Base-by-base conservation (phyloP, 2,329 filamentous ascomycete species). In the Colletotrichum simmondsii region DNA sequence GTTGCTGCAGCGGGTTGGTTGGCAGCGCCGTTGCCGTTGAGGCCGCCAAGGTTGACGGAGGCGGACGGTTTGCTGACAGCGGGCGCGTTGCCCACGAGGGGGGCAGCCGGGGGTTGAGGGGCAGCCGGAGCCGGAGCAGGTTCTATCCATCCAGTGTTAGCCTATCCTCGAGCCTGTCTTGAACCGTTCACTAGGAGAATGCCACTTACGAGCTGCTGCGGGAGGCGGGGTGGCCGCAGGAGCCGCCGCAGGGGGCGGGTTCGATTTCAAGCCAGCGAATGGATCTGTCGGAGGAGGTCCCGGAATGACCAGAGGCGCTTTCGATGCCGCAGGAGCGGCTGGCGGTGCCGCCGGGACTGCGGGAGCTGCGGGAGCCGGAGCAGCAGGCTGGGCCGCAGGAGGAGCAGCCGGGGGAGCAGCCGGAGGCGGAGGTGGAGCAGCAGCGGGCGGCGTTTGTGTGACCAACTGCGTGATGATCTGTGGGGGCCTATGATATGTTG, bases 1-100 rank as follows among this genome's bases (percentile, higher is more conserved):
- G 12, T 57, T 46, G 14, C 42, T 49, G 73, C 58, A 5, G 74
- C 75, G 2, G 74, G 71, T 10, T 54, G 54, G 59, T 58, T 57
- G 5, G 68, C 57, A 5, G 72, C 75, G 19, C 42, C 42, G 19
- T 73, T 56, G n/a, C 67, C 54, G 62, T 61, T 53, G 63, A 70
- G 65, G 63, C 76, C 61, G 74, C 80, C 75, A 69, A 80, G 65
- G 74, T 75, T 68, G 75, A 79, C 22, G 1, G 72, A 73, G 24
- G 58, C 54, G 53, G 62, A 56, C 12, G 72, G 56, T 16, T 69
- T 79, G 64, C 71, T 72, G 62, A 52, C 58, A 4, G 75, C 73
- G 60, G 75, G 74, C 65, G 53, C 75, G 16, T 54, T 64, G 60
- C 59, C 70, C 24, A 63, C 59, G 5, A 73, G 75, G 68, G 24